phyloP scores from a whole-genome alignment of 2,329 filamentous ascomycete genomes.

The Endoconidiophora laricicola region DNA sequence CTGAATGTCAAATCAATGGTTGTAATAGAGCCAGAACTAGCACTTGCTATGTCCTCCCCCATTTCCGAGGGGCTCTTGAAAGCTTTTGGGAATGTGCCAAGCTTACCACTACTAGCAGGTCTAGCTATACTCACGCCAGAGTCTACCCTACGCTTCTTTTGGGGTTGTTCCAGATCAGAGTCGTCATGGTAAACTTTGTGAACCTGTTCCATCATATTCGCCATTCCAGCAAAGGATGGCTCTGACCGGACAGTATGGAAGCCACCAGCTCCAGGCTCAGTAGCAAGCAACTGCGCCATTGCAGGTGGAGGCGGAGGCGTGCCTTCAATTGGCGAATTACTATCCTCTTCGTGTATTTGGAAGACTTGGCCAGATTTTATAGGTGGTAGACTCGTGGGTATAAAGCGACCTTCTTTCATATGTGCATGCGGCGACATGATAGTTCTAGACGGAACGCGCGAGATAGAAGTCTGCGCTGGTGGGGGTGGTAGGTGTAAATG shows the following conservation, averaged over 20 bases:
- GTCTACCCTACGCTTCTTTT: slow-evolving; percentile 9
- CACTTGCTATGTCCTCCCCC: too few relatives aligned
- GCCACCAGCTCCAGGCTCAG: background rate
- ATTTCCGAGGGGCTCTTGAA: background rate
- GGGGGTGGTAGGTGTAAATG: background rate
- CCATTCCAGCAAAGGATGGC: slow-evolving; percentile 11
- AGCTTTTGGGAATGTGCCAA: background rate
- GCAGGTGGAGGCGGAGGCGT: slow-evolving; percentile 7
- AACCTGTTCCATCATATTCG: slow-evolving; percentile 4
- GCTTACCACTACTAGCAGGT: slow-evolving; percentile 5
- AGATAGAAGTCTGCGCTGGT: background rate
- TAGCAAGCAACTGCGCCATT: background rate
- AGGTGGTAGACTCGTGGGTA: slow-evolving; percentile 6
- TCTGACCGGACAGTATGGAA: slow-evolving; percentile 12
- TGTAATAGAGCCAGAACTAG: slow-evolving; percentile 17
- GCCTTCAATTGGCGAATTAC: slow-evolving; percentile 9
- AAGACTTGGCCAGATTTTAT: slow-evolving; percentile 11
- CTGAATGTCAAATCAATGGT: slow-evolving; percentile 44
- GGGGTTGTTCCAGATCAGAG: slow-evolving; percentile 7
- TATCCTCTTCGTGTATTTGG: slow-evolving; percentile 12
- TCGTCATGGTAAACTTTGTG: slow-evolving; percentile 2
- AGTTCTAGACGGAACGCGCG: slow-evolving; percentile 1
- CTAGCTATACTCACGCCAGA: slow-evolving; percentile 4
- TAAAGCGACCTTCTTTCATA: slow-evolving; percentile 2
- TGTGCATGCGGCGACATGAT: slow-evolving; percentile 1